These are phyloP conservation scores for Bryoerythrophyllum caledonicum DNA, from an alignment of 225 moss, liverwort and hornwort species.

Conservation along the genomic window DNA sequence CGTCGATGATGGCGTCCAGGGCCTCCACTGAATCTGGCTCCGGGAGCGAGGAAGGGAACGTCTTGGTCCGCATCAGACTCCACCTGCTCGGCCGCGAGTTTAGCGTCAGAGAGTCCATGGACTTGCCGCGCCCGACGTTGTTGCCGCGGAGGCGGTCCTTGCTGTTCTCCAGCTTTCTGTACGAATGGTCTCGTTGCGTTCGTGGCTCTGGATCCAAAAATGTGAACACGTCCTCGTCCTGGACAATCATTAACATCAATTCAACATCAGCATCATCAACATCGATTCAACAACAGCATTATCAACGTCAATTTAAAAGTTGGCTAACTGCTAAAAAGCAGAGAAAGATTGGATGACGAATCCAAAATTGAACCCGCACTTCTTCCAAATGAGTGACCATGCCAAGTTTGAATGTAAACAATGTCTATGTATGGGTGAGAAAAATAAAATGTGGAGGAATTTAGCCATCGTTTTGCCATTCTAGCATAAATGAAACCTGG, in stretches of 20 bases:
- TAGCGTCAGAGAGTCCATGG: constrained; percentile 22
- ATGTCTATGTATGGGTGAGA: too few relatives aligned
- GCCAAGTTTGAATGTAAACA: too few relatives aligned
- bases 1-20: constrained; percentile 53
- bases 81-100: constrained; percentile 44
- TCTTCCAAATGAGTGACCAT: too few relatives aligned
- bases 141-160: constrained; percentile 40
- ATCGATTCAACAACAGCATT: too few relatives aligned
- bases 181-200: constrained; percentile 53
- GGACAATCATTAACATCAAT: too few relatives aligned
- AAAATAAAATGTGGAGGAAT: too few relatives aligned
- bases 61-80: constrained; percentile 56
- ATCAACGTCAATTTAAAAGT: too few relatives aligned
- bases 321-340: neutral
- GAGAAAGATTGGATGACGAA: too few relatives aligned
- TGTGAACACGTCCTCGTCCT: constrained; percentile 84
- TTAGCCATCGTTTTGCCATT: too few relatives aligned
- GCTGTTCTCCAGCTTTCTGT: constrained; percentile 38
- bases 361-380: too few relatives aligned
- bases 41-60: constrained; percentile 33
- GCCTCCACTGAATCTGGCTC: constrained; percentile 37
- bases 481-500: too few relatives aligned
- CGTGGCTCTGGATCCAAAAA: constrained; percentile 84
- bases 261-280: too few relatives aligned
- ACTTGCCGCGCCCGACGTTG: constrained; percentile 38